Conservation (phyloP, 2,329 filamentous ascomycete genomes). For the Claviceps sp. region DNA sequence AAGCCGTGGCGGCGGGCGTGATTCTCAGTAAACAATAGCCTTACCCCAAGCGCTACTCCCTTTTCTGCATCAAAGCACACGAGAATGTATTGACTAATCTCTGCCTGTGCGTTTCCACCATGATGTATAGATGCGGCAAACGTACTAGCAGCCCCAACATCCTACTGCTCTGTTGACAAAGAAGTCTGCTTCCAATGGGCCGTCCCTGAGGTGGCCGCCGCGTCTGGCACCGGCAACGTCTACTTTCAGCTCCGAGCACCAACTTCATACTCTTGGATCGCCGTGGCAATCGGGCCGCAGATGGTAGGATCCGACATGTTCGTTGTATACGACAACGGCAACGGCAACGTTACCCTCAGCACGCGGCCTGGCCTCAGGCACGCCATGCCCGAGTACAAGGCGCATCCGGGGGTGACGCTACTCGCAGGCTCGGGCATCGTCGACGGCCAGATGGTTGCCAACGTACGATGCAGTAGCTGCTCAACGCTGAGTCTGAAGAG, state of each 20-base stretch:
- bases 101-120: neutral
- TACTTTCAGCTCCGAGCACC: constrained; percentile 49
- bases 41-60: neutral
- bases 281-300: constrained; percentile 38
- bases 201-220: constrained; percentile 36
- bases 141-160: constrained; percentile 14
- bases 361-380: constrained; percentile 37
- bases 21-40: neutral
- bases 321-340: constrained; percentile 45
- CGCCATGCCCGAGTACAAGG: constrained; percentile 31
- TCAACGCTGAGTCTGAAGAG: constrained; percentile 29
- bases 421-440: constrained; percentile 45
- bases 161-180: constrained; percentile 28
- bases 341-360: constrained; percentile 48
- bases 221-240: constrained; percentile 38
- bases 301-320: constrained; percentile 51
- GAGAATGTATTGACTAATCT: neutral
- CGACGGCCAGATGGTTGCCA: constrained; percentile 42
- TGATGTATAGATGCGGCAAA: constrained; percentile 9
- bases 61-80: neutral
- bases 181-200: constrained; percentile 41
- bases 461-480: constrained; percentile 43
- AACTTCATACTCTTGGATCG: constrained; percentile 40
- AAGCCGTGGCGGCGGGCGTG: neutral
- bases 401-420: constrained; percentile 33